Evolutionary conservation across 2,329 filamentous ascomycete species (phyloP), one percentile per base, ranked within the genome.

Genomic region (Magnaporthales sp.): DNA sequence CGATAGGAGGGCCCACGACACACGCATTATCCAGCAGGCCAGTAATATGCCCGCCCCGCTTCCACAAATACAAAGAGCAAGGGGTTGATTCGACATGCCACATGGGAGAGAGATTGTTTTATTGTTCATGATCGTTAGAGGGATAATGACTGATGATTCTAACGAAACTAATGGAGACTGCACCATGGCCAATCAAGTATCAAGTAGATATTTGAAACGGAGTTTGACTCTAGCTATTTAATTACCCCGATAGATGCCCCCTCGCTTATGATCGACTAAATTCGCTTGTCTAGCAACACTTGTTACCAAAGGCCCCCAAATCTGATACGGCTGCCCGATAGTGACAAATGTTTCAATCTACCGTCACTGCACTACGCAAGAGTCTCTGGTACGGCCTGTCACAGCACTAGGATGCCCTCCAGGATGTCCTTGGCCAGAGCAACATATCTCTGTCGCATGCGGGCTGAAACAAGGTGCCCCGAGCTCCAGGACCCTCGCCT

Each of bases 1-100:
- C 64, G 84, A 86, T 69, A 81, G 85, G 64, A 81, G 81, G 67
- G 80, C 80, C 4, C 80, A 83, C 68, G 85, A 87, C 69, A 84
- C 84, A 2, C 77, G 84, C 61, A 75, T 81, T 19, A 74, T 69
- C 66, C 68, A 69, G 62, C 68, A 68, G 11, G 32, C 62, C 29
- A 63, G 29, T 58, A 68, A 29, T 58, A 63, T 63, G 56, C 64
- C 67, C 9, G 62, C 64, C 5, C 66, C 67, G 13, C 62, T 68
- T 64, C 66, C 68, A 29, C 67, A 67, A 46, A 67, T 66, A 19
- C 38, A 62, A 24, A 66, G 65, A 38, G 58, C 56, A 29, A 58
- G 46, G 63, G 64, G 62, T 63, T 63, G 62, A 63, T 46, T 22
- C 11, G 22, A n/a, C 54, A n/a, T 58, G 54, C 22, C n/a, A 22